Percentiles rank a stretch among this genome's conserved stretches.
These are phyloP conservation scores for Gremmenia infestans DNA, from an alignment of 2,329 filamentous ascomycete species.

Conservation along the genomic window DNA sequence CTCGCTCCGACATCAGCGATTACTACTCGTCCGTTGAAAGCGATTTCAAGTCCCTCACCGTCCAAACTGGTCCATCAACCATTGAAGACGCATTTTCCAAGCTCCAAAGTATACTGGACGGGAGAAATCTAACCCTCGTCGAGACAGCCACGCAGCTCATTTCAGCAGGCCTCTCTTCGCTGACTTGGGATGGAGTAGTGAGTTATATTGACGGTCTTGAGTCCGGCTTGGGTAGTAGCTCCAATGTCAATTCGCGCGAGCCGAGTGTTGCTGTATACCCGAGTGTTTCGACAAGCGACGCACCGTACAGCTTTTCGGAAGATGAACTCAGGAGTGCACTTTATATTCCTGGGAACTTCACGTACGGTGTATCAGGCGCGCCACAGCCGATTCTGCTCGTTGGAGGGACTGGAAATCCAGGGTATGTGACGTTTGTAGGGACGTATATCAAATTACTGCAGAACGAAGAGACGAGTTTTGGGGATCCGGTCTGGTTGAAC, in stretches of 20 bases:
- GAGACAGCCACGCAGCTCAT: neutral
- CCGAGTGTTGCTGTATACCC: neutral
- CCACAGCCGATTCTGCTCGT: slow-evolving; percentile 26
- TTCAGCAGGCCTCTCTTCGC: neutral
- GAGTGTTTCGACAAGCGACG: neutral
- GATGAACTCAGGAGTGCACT: slow-evolving; percentile 44
- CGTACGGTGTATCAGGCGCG: slow-evolving; percentile 39
- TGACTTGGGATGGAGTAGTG: neutral
- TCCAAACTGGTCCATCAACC: neutral
- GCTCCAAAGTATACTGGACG: neutral
- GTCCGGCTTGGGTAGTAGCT: neutral
- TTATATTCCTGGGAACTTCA: slow-evolving; percentile 45
- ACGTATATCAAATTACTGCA: slow-evolving; percentile 46
- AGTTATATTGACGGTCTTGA: neutral
- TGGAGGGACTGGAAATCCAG: slow-evolving; percentile 46
- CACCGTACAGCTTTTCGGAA: neutral
- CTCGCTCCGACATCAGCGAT: neutral
- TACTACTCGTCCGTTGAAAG: neutral
- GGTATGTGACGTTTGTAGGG: slow-evolving; percentile 30
- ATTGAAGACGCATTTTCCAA: neutral
- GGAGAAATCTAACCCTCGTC: neutral
- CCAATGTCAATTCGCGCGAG: neutral
- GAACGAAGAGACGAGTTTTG: slow-evolving; percentile 33
- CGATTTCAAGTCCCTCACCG: neutral
- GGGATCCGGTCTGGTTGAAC: slow-evolving; percentile 52